phyloP scores from a whole-genome alignment of 768 basidiomycete genomes.

The Lactarius tabidus region DNA sequence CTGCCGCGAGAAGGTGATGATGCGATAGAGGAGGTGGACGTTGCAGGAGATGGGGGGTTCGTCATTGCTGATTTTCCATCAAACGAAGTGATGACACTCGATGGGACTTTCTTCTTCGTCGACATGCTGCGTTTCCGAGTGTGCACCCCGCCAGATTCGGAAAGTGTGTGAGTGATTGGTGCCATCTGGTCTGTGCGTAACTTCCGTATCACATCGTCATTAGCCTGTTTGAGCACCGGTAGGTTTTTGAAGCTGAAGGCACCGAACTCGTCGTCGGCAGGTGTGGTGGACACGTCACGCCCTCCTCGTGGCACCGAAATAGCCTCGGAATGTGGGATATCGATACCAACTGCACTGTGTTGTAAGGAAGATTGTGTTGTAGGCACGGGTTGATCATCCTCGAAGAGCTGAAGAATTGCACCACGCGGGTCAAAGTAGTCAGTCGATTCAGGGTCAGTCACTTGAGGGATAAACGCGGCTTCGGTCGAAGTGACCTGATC shows the following conservation, averaged over 20 bases:
- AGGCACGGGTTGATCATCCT: conserved; percentile 71
- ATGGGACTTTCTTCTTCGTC: conserved; percentile 74
- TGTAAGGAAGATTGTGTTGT: conserved; percentile 51
- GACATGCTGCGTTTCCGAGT: conserved; percentile 74
- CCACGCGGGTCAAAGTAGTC: conserved; percentile 99
- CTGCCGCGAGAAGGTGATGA: conserved; percentile 83
- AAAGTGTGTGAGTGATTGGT: conserved; percentile 68
- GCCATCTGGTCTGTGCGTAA: conserved; percentile 86
- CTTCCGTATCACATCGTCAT: conserved; percentile 97
- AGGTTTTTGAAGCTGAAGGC: conserved; percentile 98
- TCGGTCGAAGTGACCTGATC: conserved; percentile 82
- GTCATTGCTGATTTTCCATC: conserved; percentile 57
- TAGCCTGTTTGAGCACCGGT: conserved; percentile 93
- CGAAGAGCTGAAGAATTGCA: conserved; percentile 85
- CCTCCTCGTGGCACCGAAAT: conserved; percentile 25
- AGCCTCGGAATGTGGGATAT: conserved; percentile 28
- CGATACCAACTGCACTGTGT: conserved; percentile 34
- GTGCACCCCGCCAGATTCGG: conserved; percentile 56
- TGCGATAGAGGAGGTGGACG: conserved; percentile 86
- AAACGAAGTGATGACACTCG: conserved; percentile 67
- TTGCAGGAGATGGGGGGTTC: conserved; percentile 89
- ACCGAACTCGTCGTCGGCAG: conserved; percentile 87
- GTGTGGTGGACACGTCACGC: conserved; percentile 46
- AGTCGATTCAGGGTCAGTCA: conserved; percentile 96
- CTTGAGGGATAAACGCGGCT: conserved; percentile 93